A percentile compares a stretch with the other conserved stretches of the same genome.
Conservation (phyloP, 1,284 basidiomycete genomes). For the Fomitopsis betulina region DNA sequence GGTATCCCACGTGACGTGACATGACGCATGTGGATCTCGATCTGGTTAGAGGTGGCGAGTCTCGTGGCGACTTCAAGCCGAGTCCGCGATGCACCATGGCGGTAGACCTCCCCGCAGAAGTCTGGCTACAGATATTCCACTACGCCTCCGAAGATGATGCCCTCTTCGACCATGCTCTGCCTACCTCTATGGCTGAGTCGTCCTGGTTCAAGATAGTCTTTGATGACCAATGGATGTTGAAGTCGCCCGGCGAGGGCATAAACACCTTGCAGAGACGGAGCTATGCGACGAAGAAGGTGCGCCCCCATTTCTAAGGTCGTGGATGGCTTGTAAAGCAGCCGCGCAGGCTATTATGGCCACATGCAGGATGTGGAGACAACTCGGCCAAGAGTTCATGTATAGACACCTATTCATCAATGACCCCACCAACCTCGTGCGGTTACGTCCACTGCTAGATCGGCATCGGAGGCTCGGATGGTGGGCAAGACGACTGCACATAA, state of each 20-base stretch:
- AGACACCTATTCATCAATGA: constrained; percentile 59
- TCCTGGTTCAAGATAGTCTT: constrained; percentile 52
- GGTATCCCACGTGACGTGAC: neutral
- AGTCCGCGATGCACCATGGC: constrained; percentile 15
- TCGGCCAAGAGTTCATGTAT: constrained; percentile 61
- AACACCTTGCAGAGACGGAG: constrained; percentile 51
- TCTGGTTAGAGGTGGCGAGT: neutral
- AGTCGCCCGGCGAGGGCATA: constrained; percentile 52
- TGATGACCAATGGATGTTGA: constrained; percentile 46
- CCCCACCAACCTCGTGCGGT: constrained; percentile 42
- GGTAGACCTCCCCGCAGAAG: constrained; percentile 51
- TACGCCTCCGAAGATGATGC: constrained; percentile 62
- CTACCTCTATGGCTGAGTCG: constrained; percentile 53
- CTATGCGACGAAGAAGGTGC: constrained; percentile 62
- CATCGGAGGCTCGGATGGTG: constrained; percentile 57
- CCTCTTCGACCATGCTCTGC: constrained; percentile 52
- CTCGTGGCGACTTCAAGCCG: neutral
- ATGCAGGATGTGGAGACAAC: constrained; percentile 35
- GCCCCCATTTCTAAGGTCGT: constrained; percentile 8
- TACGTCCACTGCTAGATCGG: constrained; percentile 44
- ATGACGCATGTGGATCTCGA: neutral
- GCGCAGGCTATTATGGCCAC: constrained; percentile 61
- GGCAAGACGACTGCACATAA: constrained; percentile 58
- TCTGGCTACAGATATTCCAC: constrained; percentile 65
- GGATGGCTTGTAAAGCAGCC: neutral